Percentiles rank a stretch among this genome's conserved stretches.
Conservation (phyloP, 306 rosid species). For the Cicer judaicum region DNA sequence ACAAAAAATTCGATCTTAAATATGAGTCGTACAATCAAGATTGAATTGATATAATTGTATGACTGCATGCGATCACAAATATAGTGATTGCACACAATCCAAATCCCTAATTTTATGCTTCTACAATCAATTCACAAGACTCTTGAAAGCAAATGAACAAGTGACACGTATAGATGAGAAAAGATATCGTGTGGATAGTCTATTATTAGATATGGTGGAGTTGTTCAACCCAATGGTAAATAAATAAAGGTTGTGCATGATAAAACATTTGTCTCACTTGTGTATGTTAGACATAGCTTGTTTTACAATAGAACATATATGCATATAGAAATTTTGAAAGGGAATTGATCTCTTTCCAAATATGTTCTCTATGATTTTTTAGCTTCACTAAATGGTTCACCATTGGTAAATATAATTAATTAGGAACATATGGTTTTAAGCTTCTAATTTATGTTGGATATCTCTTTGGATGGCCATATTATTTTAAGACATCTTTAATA, state of each 20-base stretch:
- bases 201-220: not conserved
- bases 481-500: too few species aligned
- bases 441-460: not conserved
- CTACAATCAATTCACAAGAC: too few species aligned
- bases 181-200: not conserved
- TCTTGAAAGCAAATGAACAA: too few species aligned
- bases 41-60: too few species aligned
- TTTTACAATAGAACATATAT: not conserved
- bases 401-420: conserved; percentile 27
- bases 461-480: not conserved
- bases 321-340: not conserved
- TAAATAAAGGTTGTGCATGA: not conserved
- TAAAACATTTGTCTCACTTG: not conserved
- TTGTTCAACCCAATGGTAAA: not conserved
- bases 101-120: too few species aligned
- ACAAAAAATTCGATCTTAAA: too few species aligned
- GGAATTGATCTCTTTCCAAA: not conserved
- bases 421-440: not conserved
- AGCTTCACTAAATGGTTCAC: not conserved
- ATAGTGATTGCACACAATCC: too few species aligned
- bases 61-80: too few species aligned
- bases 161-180: not conserved
- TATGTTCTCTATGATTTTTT: not conserved
- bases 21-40: too few species aligned
- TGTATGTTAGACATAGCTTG: too few species aligned